phyloP scores from a whole-genome alignment of 2,329 filamentous ascomycete species.

The Chalaropsis ovoidea region DNA sequence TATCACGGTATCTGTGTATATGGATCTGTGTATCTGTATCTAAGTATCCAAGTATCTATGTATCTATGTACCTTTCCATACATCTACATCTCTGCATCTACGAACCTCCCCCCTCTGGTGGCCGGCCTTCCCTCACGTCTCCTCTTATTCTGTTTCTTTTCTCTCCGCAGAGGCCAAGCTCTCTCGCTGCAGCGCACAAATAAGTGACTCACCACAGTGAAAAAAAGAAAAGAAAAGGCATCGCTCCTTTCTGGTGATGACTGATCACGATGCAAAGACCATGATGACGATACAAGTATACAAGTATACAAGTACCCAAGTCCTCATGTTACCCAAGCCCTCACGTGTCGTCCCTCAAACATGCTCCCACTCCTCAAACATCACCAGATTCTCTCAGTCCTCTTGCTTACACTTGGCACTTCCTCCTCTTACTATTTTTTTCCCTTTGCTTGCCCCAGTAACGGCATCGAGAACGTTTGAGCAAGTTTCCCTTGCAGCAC shows the following conservation, averaged over 20 bases:
- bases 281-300: background rate
- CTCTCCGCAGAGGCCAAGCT: conserved; percentile 2
- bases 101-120: too few relatives aligned
- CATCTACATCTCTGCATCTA: too few relatives aligned
- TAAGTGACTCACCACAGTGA: background rate
- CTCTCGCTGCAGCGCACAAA: background rate
- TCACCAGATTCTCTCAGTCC: background rate
- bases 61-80: too few relatives aligned
- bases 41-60: background rate
- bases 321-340: too few relatives aligned
- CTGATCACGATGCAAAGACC: background rate
- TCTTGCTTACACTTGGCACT: background rate
- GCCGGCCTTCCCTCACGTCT: background rate
- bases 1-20: too few relatives aligned
- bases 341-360: too few relatives aligned
- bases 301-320: too few relatives aligned
- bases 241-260: background rate
- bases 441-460: background rate
- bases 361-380: background rate
- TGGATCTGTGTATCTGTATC: background rate
- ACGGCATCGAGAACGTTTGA: conserved; percentile 27
- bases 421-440: background rate
- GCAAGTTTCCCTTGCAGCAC: conserved; percentile 27
- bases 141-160: conserved; percentile 2
- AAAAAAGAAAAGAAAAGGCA: background rate